Percentiles rank a stretch among this genome's conserved stretches.
Conservation (phyloP, 2,329 filamentous ascomycete species). For the Colletotrichum spinosum region DNA sequence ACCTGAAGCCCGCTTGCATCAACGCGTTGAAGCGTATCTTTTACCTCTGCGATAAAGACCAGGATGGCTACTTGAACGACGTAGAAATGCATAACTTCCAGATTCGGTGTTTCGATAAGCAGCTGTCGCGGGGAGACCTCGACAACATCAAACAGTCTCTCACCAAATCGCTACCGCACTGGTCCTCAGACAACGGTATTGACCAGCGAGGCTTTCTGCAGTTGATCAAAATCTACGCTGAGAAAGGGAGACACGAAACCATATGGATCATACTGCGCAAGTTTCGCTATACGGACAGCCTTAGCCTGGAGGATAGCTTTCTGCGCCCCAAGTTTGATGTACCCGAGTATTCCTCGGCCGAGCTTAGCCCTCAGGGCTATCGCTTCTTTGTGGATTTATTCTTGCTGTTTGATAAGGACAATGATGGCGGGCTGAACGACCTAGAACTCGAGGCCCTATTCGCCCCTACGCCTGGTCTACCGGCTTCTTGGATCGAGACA, state of each 20-base stretch:
- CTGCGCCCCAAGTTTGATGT: conserved; percentile 95
- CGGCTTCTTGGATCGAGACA: conserved; percentile 86
- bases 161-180: conserved; percentile 72
- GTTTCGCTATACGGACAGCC: conserved; percentile 95
- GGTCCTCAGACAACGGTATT: conserved; percentile 77
- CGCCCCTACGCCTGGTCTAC: conserved; percentile 90
- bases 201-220: conserved; percentile 86
- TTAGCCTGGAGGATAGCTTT: conserved; percentile 91
- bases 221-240: conserved; percentile 94
- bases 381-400: conserved; percentile 98
- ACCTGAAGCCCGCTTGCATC: conserved; percentile 88
- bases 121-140: conserved; percentile 82
- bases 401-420: conserved; percentile 95
- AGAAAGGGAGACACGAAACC: conserved; percentile 97
- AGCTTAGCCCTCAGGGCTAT: conserved; percentile 93
- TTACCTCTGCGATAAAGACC: conserved; percentile 95
- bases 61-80: conserved; percentile 92
- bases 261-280: conserved; percentile 97
- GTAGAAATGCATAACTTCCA: conserved; percentile 93
- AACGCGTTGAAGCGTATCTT: conserved; percentile 91
- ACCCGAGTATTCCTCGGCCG: conserved; percentile 89
- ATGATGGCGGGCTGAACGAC: conserved; percentile 92
- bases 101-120: conserved; percentile 90
- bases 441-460: conserved; percentile 88
- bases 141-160: conserved; percentile 93